These are phyloP conservation scores for Penicillium steckii DNA, from an alignment of 495 filamentous ascomycete genomes.

Conservation along the genomic window DNA sequence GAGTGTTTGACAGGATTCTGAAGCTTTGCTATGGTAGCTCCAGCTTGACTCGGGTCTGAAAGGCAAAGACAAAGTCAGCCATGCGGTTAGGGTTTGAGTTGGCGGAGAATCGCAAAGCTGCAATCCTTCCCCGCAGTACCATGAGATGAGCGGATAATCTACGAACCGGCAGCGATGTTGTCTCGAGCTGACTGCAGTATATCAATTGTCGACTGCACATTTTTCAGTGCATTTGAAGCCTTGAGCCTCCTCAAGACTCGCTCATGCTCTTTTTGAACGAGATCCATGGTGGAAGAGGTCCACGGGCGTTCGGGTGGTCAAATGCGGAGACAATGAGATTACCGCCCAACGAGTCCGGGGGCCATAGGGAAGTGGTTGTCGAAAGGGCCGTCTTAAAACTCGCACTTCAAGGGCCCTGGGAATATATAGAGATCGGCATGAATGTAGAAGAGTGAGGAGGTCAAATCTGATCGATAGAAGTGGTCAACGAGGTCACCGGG, in stretches of 20 bases:
- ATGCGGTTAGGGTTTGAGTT: slow-evolving; percentile 4
- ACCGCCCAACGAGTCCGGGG: slow-evolving; percentile 23
- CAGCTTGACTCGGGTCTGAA: slow-evolving; percentile 66
- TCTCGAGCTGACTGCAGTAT: slow-evolving; percentile 70
- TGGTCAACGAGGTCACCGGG: not conserved
- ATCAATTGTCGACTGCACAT: slow-evolving; percentile 80
- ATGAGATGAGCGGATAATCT: slow-evolving; percentile 1
- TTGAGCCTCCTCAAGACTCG: slow-evolving; percentile 68
- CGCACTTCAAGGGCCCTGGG: not conserved
- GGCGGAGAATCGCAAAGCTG: not conserved
- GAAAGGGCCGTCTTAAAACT: not conserved
- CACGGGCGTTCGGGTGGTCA: slow-evolving; percentile 1
- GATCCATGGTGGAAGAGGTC: slow-evolving; percentile 55
- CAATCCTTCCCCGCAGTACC: not conserved
- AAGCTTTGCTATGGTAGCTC: slow-evolving; percentile 72
- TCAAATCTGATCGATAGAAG: not conserved
- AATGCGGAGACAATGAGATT: slow-evolving; percentile 24
- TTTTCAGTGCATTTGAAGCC: slow-evolving; percentile 63
- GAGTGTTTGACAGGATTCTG: slow-evolving; percentile 78
- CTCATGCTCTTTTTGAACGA: slow-evolving; percentile 70
- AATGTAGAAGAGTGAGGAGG: not conserved
- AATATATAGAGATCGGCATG: not conserved
- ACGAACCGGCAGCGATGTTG: slow-evolving; percentile 62
- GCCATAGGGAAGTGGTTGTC: slow-evolving; percentile 10
- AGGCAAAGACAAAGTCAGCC: slow-evolving; percentile 5